Evolutionary conservation across 2,329 filamentous ascomycete species (phyloP).

Genomic region (Drechslerella coelobrocha): DNA sequence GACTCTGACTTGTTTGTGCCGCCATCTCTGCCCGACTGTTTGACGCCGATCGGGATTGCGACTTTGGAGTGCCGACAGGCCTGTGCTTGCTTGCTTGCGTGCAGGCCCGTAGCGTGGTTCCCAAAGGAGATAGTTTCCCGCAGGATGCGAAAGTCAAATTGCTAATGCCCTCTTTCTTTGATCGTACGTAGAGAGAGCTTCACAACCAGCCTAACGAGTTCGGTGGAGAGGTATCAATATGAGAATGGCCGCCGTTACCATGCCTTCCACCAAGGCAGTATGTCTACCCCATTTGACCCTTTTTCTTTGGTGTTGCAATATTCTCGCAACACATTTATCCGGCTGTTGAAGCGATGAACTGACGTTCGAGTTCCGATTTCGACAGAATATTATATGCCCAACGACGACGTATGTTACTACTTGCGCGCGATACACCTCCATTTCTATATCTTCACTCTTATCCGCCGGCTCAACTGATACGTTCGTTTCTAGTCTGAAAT

Average conservation of each 20-base stretch:
- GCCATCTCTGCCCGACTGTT: background rate
- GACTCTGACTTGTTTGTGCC: conserved; percentile 19
- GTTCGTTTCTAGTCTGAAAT: conserved; percentile 9
- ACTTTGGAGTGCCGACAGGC: too few relatives aligned
- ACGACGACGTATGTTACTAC: conserved; percentile 21
- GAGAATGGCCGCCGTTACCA: conserved; percentile 30
- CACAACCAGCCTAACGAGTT: conserved; percentile 18
- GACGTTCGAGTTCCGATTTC: background rate
- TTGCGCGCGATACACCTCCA: background rate
- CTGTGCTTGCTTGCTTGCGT: too few relatives aligned
- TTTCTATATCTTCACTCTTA: too few relatives aligned
- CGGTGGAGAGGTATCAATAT: conserved; percentile 14
- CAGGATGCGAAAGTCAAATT: too few relatives aligned
- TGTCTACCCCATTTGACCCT: background rate
- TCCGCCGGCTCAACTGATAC: too few relatives aligned
- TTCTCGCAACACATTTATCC: background rate
- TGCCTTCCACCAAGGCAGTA: conserved; percentile 10
- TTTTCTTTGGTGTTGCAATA: too few relatives aligned
- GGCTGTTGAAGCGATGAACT: background rate
- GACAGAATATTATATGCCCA: conserved; percentile 25
- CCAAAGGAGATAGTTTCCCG: too few relatives aligned
- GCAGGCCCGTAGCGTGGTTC: too few relatives aligned
- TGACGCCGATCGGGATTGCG: too few relatives aligned
- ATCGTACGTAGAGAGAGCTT: conserved; percentile 11
- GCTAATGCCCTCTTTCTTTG: too few relatives aligned